phyloP scores from a whole-genome alignment of 495 filamentous ascomycete species.

The Niebla homalea region DNA sequence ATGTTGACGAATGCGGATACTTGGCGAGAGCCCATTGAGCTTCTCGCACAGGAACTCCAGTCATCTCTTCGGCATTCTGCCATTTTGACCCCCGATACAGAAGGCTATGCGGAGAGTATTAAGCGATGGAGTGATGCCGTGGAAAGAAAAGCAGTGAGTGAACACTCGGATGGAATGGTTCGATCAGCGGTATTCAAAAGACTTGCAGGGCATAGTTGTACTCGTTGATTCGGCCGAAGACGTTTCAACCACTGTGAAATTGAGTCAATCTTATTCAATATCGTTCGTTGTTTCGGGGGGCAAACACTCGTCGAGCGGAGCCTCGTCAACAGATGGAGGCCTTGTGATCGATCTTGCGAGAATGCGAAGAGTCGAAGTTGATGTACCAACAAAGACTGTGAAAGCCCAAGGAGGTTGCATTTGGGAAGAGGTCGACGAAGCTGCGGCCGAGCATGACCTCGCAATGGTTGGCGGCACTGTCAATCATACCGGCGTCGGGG shows the following conservation, averaged over 20 bases:
- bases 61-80: not conserved
- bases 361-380: constrained; percentile 36
- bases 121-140: constrained; percentile 4
- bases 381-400: constrained; percentile 29
- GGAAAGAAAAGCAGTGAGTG: constrained; percentile 1
- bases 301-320: constrained; percentile 37
- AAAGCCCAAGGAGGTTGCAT: constrained; percentile 39
- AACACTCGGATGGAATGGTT: not conserved
- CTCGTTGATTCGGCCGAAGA: not conserved
- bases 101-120: constrained; percentile 2
- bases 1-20: no score
- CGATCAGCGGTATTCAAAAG: not conserved
- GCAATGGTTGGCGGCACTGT: constrained; percentile 48
- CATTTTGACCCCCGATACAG: not conserved
- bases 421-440: constrained; percentile 44
- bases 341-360: constrained; percentile 42
- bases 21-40: not conserved
- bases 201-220: constrained; percentile 1
- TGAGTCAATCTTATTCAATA: constrained; percentile 26
- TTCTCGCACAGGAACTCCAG: not conserved
- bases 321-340: constrained; percentile 35
- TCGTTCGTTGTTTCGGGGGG: constrained; percentile 40
- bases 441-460: constrained; percentile 32
- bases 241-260: constrained; percentile 2
- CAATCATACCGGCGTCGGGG: constrained; percentile 46